Evolutionary conservation across 805 yeast species (phyloP), one percentile per base, ranked within the genome.

Genomic region (Cyberlindnera misumaiensis): DNA sequence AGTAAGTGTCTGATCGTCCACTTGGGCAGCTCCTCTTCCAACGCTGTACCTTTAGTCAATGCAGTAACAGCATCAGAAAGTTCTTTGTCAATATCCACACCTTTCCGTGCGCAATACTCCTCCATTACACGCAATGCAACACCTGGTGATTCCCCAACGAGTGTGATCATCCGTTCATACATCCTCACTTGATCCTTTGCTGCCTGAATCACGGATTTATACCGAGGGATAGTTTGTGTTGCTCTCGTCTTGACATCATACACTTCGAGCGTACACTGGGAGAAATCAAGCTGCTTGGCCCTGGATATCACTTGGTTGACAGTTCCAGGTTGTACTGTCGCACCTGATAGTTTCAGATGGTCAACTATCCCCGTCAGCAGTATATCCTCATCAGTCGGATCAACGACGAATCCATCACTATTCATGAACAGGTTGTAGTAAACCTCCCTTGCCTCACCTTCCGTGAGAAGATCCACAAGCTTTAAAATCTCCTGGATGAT

Each of bases 331-430:
- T 27, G 29, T 10, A 27, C 29, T 6, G 11, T 13, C 9, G 16
- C 30, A 9, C 18, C 24, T 33, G 25, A 11, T 12, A 37, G 11
- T 16, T 18, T 40, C 13, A 79, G 42, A 42, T 70, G 70, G 55
- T 81, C 89, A 18, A 80, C 70, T 1, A 82, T 63, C 2, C 89
- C 93, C 51, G 84, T 77, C 6, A 80, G 65, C 16, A 79, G 54
- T 2, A 75, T 63, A 34, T 61, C 59, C 8, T 61, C 50, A 4
- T 49, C 45, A 2, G 35, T 31, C 10, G 53, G 48, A 3, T 36
- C 39, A 5, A 47, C 43, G 9, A 38, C 36, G 29, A 16, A 35
- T 31, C 25, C 48, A 27, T n/a, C 46, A 33, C 15, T 15, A 2
- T 20, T 35, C 15, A 49, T 24, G 29, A 48, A 54, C 3, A 65